These are phyloP conservation scores for Ormosia semicastrata DNA, from an alignment of 306 rosid genomes.

Conservation along the genomic window DNA sequence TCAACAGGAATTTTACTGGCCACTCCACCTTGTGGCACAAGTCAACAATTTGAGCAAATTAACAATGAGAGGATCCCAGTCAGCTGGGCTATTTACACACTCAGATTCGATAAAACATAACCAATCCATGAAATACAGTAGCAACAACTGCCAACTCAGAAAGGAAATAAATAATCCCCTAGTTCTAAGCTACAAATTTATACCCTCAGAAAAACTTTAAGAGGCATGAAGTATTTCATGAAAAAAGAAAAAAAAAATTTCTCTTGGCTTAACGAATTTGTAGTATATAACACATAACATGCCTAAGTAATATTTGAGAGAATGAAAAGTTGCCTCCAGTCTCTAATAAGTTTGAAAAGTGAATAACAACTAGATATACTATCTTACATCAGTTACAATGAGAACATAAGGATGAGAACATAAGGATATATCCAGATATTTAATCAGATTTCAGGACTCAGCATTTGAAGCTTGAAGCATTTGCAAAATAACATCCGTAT, in stretches of 20 bases:
- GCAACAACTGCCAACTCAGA: too few relatives aligned
- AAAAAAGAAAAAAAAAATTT: background rate
- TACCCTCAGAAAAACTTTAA: background rate
- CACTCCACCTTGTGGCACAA: background rate
- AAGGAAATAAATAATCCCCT: background rate
- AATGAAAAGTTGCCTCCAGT: slow-evolving; percentile 82
- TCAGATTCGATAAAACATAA: background rate
- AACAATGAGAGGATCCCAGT: too few relatives aligned
- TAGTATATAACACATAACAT: slow-evolving; percentile 26
- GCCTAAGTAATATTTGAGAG: slow-evolving; percentile 47
- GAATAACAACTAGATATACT: slow-evolving; percentile 9
- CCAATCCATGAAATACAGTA: background rate
- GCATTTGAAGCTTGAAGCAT: slow-evolving; percentile 32
- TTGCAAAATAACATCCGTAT: slow-evolving; percentile 23
- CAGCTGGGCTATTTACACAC: background rate
- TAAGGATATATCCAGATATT: slow-evolving; percentile 24
- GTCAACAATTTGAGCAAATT: too few relatives aligned
- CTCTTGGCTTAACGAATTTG: slow-evolving; percentile 23
- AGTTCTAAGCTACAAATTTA: background rate
- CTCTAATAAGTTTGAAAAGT: slow-evolving; percentile 28
- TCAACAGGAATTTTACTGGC: background rate
- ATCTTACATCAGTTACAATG: slow-evolving; percentile 35
- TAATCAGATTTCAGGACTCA: slow-evolving; percentile 35
- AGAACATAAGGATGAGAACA: slow-evolving; percentile 36
- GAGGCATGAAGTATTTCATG: slow-evolving; percentile 1